phyloP scores from a whole-genome alignment of 2,329 filamentous ascomycete species.

The Clarireedia monteithiana region DNA sequence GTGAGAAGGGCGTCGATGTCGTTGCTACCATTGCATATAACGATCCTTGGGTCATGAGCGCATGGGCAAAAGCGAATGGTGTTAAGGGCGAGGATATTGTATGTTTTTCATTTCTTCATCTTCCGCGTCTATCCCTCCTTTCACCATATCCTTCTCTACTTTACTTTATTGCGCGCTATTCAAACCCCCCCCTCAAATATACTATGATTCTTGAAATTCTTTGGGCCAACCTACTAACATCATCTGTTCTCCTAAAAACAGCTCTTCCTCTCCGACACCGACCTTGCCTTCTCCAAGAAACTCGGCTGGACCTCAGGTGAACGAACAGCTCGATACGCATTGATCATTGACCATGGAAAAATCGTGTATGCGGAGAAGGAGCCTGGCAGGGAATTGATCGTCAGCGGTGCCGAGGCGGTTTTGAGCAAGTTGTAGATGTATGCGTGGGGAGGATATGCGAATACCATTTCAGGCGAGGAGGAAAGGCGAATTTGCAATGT shows the following conservation, averaged over 20 bases:
- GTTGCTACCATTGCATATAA: slow-evolving; percentile 62
- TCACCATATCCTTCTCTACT: too few relatives aligned
- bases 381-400: slow-evolving; percentile 27
- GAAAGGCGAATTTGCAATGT: too few relatives aligned
- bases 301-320: slow-evolving; percentile 56
- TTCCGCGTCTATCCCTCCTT: too few relatives aligned
- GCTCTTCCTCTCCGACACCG: slow-evolving; percentile 60
- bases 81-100: slow-evolving; percentile 57
- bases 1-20: slow-evolving; percentile 59
- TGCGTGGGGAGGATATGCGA: background rate
- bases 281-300: slow-evolving; percentile 56
- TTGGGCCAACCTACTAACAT: background rate
- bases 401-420: slow-evolving; percentile 28
- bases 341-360: slow-evolving; percentile 62
- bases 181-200: background rate
- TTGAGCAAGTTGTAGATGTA: slow-evolving; percentile 23
- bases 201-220: too few relatives aligned
- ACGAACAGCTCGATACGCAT: slow-evolving; percentile 56
- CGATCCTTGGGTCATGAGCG: slow-evolving; percentile 64
- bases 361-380: slow-evolving; percentile 61
- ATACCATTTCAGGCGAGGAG: background rate
- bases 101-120: slow-evolving; percentile 23
- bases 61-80: slow-evolving; percentile 63
- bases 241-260: slow-evolving; percentile 19
- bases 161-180: too few relatives aligned